Evolutionary conservation across 768 basidiomycete genomes (phyloP).

Genomic region (Cyclocybe aegerita): DNA sequence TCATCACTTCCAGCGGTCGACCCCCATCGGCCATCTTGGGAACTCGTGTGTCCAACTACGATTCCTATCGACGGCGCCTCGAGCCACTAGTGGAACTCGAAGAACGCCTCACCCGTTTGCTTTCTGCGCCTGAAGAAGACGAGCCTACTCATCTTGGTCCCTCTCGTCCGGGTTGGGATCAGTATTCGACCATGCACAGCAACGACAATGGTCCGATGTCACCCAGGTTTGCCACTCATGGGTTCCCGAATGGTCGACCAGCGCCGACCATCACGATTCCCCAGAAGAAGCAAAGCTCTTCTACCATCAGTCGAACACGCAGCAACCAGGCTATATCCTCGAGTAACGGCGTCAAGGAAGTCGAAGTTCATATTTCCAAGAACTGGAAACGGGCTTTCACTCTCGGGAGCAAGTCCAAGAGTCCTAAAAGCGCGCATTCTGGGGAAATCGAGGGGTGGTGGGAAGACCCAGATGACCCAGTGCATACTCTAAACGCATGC

Average conservation of each 20-base stretch:
- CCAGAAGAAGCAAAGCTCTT: constrained; percentile 28
- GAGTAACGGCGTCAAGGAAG: constrained; percentile 41
- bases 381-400: constrained; percentile 73
- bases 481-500: constrained; percentile 66
- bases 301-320: constrained; percentile 18
- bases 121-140: constrained; percentile 72
- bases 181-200: constrained; percentile 22
- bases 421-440: constrained; percentile 68
- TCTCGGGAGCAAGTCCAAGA: constrained; percentile 58
- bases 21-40: constrained; percentile 51
- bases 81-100: constrained; percentile 73
- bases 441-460: constrained; percentile 80
- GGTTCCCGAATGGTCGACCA: constrained; percentile 42
- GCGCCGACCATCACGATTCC: constrained; percentile 50
- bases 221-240: constrained; percentile 15
- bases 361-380: constrained; percentile 56
- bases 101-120: constrained; percentile 61
- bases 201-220: constrained; percentile 23
- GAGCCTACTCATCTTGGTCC: constrained; percentile 60
- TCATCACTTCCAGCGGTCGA: constrained; percentile 50
- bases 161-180: constrained; percentile 36
- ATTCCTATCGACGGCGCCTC: constrained; percentile 58
- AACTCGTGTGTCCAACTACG: constrained; percentile 56
- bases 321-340: constrained; percentile 23
- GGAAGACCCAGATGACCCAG: constrained; percentile 83